Percentiles rank a stretch among this genome's conserved stretches.
Evolutionary conservation across 768 basidiomycete species (phyloP).

Genomic region (Chalciporus pseudorubinellus): DNA sequence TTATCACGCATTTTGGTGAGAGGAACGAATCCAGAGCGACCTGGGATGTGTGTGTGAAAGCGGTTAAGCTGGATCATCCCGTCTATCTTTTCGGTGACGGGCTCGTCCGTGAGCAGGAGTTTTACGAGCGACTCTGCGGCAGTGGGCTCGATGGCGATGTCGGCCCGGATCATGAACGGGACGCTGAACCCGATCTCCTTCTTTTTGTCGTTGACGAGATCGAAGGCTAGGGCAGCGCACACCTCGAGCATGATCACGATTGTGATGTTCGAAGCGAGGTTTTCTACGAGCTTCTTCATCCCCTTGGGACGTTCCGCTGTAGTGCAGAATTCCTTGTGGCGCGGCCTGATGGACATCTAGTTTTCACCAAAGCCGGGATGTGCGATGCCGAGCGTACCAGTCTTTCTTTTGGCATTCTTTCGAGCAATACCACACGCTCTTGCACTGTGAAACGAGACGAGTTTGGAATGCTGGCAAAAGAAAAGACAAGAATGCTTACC

Average conservation of each 20-base stretch:
- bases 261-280: constrained; percentile 4
- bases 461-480: neutral
- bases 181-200: constrained; percentile 11
- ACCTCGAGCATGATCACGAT: constrained; percentile 6
- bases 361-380: no score
- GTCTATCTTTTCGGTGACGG: constrained; percentile 2
- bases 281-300: constrained; percentile 12
- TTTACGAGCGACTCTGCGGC: constrained; percentile 2
- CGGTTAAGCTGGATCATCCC: constrained; percentile 17
- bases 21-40: constrained; percentile 3
- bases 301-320: constrained; percentile 14
- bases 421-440: constrained; percentile 22
- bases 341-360: constrained; percentile 3
- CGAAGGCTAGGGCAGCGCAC: constrained; percentile 14
- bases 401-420: constrained; percentile 21
- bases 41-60: constrained; percentile 12
- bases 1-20: constrained; percentile 7
- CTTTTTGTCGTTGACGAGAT: constrained; percentile 6
- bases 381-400: constrained; percentile 5
- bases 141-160: constrained; percentile 15
- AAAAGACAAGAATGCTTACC: neutral
- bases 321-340: constrained; percentile 12
- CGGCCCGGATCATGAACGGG: constrained; percentile 15
- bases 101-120: constrained; percentile 9
- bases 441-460: constrained; percentile 8